Percentiles rank a stretch among this genome's conserved stretches.
These are phyloP conservation scores for Penicillium occitanis DNA, from an alignment of 2,329 filamentous ascomycete genomes.

Conservation along the genomic window DNA sequence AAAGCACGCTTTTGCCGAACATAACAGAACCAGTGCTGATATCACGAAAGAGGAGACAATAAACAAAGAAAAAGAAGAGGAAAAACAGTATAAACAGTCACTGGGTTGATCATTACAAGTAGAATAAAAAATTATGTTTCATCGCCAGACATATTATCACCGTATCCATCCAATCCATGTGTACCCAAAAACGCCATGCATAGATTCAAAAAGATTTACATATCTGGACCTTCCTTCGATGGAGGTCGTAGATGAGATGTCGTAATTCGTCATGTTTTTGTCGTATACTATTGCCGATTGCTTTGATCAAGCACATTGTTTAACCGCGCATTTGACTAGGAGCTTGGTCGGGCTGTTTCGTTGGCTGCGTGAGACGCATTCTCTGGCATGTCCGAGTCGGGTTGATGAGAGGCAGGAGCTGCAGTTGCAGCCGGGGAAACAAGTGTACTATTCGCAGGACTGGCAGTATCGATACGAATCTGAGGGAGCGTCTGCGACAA, in stretches of 20 bases:
- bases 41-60: background rate
- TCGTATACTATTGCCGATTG: background rate
- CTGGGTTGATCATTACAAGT: background rate
- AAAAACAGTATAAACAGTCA: background rate
- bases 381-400: background rate
- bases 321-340: background rate
- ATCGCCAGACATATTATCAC: background rate
- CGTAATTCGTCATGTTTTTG: background rate
- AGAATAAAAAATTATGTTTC: background rate
- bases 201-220: background rate
- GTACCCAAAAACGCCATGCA: conserved; percentile 5
- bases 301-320: background rate
- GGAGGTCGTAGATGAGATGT: background rate
- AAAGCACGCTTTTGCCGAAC: background rate
- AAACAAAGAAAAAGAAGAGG: background rate
- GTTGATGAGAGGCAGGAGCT: background rate
- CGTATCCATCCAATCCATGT: background rate
- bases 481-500: conserved; percentile 10
- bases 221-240: background rate
- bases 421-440: conserved; percentile 1
- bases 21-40: conserved; percentile 3
- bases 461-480: conserved; percentile 21
- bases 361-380: background rate
- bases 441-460: conserved; percentile 14
- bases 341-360: background rate